Base-by-base conservation (phyloP, 495 filamentous ascomycete genomes). In the Neurospora cerealis region DNA sequence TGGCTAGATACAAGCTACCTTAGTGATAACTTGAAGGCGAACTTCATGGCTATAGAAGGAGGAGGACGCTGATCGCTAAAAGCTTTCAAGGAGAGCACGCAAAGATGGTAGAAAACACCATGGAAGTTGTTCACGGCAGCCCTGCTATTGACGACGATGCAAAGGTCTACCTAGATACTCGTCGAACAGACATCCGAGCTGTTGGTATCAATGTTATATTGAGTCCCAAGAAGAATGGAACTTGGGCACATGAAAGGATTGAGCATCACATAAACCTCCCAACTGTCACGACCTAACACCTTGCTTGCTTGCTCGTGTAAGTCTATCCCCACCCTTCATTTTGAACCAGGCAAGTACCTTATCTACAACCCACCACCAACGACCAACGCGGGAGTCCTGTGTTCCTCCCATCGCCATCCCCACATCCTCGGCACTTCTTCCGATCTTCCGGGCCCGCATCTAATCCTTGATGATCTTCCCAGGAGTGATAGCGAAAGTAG, bases 401-500 rank as follows among this genome's bases (percentile, higher is more conserved):
- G 28, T 66, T 66, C 54, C 54, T 66, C 54, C 54, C 54, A 15
- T 21, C 44, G 0, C 44, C 44, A 60, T 15, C 0, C 28, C 28
- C 28, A 17, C 28, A 34, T 66, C 15, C 54, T 34, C 48, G 5
- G 0, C 21, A 15, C 48, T 19, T 62, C 37, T 19, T 28, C 19
- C 17, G 37, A 38, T 38, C 9, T 38, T 44, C 40, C 40, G 1
- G 15, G 15, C 24, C 3, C 19, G 19, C 5, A 48, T 70, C 54
- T 83, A 89, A 80, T 91, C 89, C 70, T 87, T 85, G 13, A 80
- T 78, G 39, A 83, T 79, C 42, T 46, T 46, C 72, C 77, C 75
- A 36, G 91, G 91, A 39, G 89, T 87, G 44, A 88, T 83, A 0
- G 90, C 89, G 79, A 86, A 93, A 9, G 91, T 93, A 41, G 91